phyloP scores from a whole-genome alignment of 2,329 filamentous ascomycete genomes.

The Monosporascus sp. region DNA sequence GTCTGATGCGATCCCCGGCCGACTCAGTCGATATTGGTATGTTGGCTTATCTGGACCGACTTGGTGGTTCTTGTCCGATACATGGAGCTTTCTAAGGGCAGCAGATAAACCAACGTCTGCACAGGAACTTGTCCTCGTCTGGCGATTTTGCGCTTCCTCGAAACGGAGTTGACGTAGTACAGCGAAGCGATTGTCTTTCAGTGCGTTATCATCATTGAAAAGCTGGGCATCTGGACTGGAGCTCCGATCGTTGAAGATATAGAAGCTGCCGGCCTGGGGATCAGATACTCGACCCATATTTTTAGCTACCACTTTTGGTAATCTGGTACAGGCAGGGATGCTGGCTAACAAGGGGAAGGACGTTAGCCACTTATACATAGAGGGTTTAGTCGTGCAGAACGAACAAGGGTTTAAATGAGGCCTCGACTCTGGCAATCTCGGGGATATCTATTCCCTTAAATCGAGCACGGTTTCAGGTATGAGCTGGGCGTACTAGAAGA shows the following conservation, averaged over 20 bases:
- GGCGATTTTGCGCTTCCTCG: constrained; percentile 24
- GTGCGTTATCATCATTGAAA: constrained; percentile 4
- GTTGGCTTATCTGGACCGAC: constrained; percentile 8
- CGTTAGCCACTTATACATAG: constrained; percentile 12
- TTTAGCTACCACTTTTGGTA: constrained; percentile 7
- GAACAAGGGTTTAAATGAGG: constrained; percentile 19
- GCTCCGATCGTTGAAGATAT: constrained; percentile 22
- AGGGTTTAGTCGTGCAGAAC: constrained; percentile 13
- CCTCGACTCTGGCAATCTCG: constrained; percentile 6
- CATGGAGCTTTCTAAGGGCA: constrained; percentile 28
- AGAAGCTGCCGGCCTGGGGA: constrained; percentile 11
- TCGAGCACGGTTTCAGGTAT: constrained; percentile 11
- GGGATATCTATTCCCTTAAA: not conserved
- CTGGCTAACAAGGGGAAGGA: not conserved
- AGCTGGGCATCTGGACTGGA: constrained; percentile 16
- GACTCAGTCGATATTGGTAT: constrained; percentile 12
- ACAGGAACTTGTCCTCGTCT: constrained; percentile 10
- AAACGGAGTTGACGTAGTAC: constrained; percentile 25
- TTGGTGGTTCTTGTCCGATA: constrained; percentile 9
- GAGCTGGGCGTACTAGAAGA: constrained; percentile 1
- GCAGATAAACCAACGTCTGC: constrained; percentile 24
- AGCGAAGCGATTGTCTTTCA: constrained; percentile 8
- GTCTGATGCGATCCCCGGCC: constrained; percentile 18
- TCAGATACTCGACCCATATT: constrained; percentile 17
- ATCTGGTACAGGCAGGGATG: constrained; percentile 14